Evolutionary conservation across 2,329 filamentous ascomycete genomes (phyloP), one percentile per base, ranked within the genome.

Genomic region (Ramularia collo-cygni): DNA sequence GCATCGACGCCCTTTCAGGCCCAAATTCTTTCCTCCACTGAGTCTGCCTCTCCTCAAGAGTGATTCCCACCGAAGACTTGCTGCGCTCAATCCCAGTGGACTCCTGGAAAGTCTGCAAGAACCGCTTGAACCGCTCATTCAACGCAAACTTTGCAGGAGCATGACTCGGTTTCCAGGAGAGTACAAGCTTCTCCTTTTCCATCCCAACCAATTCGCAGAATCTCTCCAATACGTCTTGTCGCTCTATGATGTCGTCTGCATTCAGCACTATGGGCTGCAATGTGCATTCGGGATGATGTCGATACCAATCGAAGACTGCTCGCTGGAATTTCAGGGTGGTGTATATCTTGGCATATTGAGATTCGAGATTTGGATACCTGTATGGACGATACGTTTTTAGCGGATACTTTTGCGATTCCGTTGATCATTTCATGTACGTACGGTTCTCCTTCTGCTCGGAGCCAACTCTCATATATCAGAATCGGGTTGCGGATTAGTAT

Each of bases 241-340:
- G 7, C 13, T 38, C 30, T n/a, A 43, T 33, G n/a, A 38, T 14
- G 31, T 43, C 40, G 26, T 43, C 40, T 7, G 40, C 40, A n/a
- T 43, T 35, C 4, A 43, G 10, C 5, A 43, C 26, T 14, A 43
- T 35, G 7, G 35, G 35, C 16, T 30, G 8, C 1, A 17, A n/a
- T 3, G 21, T 6, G 10, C 13, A 19, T 16, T 15, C 37, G 7
- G 19, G 8, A 3, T 35, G 30, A n/a, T 29, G 8, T 18, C 10
- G 18, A 28, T 43, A 43, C 40, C 35, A 43, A 14, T 43, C 35
- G 21, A 43, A 34, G 9, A 43, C 35, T n/a, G 18, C 16, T 19
- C 40, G 16, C 10, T 43, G 30, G 14, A 18, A 38, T 15, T 5
- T 13, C 4, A 43, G n/a, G 3, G 40, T 43, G 1, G 40, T 43